phyloP scores from a whole-genome alignment of 805 yeast species.

The Lachancea thermotolerans region DNA sequence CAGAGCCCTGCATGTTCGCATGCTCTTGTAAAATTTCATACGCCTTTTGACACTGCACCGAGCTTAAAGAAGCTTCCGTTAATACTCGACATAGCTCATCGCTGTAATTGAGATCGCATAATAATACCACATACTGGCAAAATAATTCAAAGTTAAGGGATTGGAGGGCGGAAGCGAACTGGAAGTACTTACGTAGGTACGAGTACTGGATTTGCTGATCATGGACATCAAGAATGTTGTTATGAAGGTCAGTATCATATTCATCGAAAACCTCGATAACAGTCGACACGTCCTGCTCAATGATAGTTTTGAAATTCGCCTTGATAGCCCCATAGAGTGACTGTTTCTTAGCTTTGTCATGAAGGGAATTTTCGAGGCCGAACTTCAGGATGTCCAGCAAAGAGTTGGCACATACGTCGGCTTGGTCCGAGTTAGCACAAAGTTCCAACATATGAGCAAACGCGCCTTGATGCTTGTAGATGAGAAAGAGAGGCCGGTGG shows the following conservation, averaged over 20 bases:
- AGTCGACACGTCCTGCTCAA: slow-evolving; percentile 4
- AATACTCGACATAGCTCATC: slow-evolving; percentile 16
- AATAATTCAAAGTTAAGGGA: slow-evolving; percentile 7
- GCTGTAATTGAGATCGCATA: slow-evolving; percentile 11
- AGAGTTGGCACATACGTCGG: neutral
- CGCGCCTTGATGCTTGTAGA: slow-evolving; percentile 15
- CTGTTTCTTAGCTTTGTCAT: slow-evolving; percentile 8
- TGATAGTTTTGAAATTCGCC: slow-evolving; percentile 12
- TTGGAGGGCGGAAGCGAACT: neutral
- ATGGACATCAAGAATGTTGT: slow-evolving; percentile 5
- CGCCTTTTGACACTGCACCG: slow-evolving; percentile 10
- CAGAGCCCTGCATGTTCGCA: slow-evolving; percentile 16
- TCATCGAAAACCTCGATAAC: slow-evolving; percentile 11
- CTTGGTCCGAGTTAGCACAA: slow-evolving; percentile 7
- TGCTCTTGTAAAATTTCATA: slow-evolving; percentile 8
- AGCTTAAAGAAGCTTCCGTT: slow-evolving; percentile 10
- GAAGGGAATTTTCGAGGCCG: slow-evolving; percentile 5
- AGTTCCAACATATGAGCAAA: slow-evolving; percentile 14
- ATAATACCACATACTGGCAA: slow-evolving; percentile 14
- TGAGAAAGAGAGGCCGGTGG: slow-evolving; percentile 18
- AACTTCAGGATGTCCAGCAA: neutral
- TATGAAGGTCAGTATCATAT: slow-evolving; percentile 20
- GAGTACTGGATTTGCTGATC: slow-evolving; percentile 8
- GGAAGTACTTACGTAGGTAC: slow-evolving; percentile 19
- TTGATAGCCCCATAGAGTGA: slow-evolving; percentile 9